phyloP scores from a whole-genome alignment of 2,329 filamentous ascomycete species.

The Zelopaecilomyces penicillatus region DNA sequence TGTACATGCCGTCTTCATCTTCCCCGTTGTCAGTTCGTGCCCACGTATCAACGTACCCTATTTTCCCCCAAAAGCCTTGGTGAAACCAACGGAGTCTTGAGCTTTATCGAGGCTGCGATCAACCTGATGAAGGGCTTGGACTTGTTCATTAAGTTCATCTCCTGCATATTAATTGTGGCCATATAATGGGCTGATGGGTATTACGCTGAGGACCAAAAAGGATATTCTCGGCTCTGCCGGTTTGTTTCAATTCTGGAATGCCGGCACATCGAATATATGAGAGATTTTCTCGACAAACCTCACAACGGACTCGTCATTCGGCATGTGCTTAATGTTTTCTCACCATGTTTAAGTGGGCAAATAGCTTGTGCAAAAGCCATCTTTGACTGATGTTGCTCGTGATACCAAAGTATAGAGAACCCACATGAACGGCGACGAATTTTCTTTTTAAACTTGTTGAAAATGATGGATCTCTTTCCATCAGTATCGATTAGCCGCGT shows the following conservation, averaged over 20 bases:
- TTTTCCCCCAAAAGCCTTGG: not conserved
- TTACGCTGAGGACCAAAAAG: not conserved
- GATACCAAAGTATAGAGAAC: not conserved
- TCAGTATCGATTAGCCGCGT: not conserved
- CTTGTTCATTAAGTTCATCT: not conserved
- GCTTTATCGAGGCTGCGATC: conserved; percentile 1
- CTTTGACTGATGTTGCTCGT: not conserved
- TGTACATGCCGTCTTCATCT: not conserved
- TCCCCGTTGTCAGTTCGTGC: not conserved
- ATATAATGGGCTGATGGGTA: not conserved
- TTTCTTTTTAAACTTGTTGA: not conserved
- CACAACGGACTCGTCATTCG: not conserved
- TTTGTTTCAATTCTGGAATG: not conserved
- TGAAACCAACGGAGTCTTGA: not conserved
- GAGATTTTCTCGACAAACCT: not conserved
- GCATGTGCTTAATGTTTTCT: not conserved
- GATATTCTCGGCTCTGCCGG: not conserved
- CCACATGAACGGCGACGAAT: not conserved
- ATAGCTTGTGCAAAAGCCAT: not conserved
- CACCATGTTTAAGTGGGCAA: not conserved
- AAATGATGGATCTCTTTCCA: not conserved
- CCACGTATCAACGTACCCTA: not conserved
- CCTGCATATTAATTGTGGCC: not conserved
- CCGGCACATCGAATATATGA: not conserved
- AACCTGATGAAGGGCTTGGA: not conserved